These are phyloP conservation scores for Achaetomium macrosporum DNA, from an alignment of 2,329 filamentous ascomycete genomes.

Conservation along the genomic window DNA sequence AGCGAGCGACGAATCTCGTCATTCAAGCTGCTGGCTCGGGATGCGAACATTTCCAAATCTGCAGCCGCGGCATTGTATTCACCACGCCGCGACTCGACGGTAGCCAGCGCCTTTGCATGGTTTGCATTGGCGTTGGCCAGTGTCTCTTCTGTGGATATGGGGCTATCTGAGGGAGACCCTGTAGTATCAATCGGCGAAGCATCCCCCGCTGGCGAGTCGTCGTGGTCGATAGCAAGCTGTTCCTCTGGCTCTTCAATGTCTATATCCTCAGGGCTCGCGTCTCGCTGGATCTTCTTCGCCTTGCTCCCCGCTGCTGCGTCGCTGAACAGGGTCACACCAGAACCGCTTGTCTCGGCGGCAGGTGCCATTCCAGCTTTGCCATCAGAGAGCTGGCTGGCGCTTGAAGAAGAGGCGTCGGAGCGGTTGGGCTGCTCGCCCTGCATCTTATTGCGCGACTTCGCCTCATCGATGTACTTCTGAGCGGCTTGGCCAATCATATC, in stretches of 20 bases:
- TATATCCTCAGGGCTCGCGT: slow-evolving; percentile 43
- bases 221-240: slow-evolving; percentile 28
- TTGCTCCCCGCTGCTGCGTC: slow-evolving; percentile 13
- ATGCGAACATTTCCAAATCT: slow-evolving; percentile 31
- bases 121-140: slow-evolving; percentile 2
- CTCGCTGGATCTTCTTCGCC: slow-evolving; percentile 25
- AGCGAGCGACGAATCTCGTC: slow-evolving; percentile 30
- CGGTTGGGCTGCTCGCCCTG: neutral
- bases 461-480: slow-evolving; percentile 42
- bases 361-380: neutral
- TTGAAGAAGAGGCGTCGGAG: slow-evolving; percentile 4
- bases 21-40: slow-evolving; percentile 27
- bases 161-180: slow-evolving; percentile 2
- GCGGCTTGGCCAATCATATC: slow-evolving; percentile 47
- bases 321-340: slow-evolving; percentile 22
- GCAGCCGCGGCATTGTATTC: slow-evolving; percentile 32
- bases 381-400: neutral
- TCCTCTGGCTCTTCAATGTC: slow-evolving; percentile 42
- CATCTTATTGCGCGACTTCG: slow-evolving; percentile 16
- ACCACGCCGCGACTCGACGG: slow-evolving; percentile 28
- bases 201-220: slow-evolving; percentile 20
- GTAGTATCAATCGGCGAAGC: slow-evolving; percentile 10
- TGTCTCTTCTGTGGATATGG: neutral
- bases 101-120: slow-evolving; percentile 18
- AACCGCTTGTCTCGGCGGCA: slow-evolving; percentile 1